phyloP scores from a whole-genome alignment of 441 rosid genomes.

The Raphanus hybrid region DNA sequence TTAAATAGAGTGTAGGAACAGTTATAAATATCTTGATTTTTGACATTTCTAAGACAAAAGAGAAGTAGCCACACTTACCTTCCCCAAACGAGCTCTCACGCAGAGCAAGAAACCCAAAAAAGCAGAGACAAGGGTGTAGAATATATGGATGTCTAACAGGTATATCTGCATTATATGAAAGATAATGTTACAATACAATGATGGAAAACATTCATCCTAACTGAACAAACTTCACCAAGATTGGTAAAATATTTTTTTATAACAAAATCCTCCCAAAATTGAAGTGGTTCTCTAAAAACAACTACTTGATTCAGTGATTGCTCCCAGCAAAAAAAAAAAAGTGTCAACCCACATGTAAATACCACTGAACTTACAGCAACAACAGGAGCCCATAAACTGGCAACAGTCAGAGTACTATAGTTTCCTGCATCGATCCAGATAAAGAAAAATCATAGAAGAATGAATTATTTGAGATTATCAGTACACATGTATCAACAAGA shows the following conservation, averaged over 20 bases:
- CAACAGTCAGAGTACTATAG: constrained; percentile 86
- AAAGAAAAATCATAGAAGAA: constrained; percentile 13
- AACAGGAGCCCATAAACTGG: constrained; percentile 92
- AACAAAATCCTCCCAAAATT: constrained; percentile 13
- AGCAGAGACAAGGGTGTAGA: constrained; percentile 88
- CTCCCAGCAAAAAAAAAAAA: constrained; percentile 15
- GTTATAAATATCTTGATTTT: constrained; percentile 1
- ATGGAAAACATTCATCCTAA: constrained; percentile 29
- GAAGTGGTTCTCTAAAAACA: constrained; percentile 21
- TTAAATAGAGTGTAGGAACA: constrained; percentile 22
- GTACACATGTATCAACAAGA: constrained; percentile 3
- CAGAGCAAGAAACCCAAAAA: constrained; percentile 93
- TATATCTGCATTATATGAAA: constrained; percentile 68
- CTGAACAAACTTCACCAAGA: constrained; percentile 27
- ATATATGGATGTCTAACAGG: constrained; percentile 80
- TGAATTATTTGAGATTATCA: constrained; percentile 9
- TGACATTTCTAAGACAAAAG: constrained; percentile 14
- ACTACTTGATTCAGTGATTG: constrained; percentile 24
- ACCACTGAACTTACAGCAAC: constrained; percentile 72
- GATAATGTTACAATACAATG: constrained; percentile 21
- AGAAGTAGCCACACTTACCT: constrained; percentile 55
- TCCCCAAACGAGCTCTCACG: constrained; percentile 96
- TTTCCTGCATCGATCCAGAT: constrained; percentile 80
- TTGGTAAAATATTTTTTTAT: constrained; percentile 11
- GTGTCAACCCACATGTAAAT: constrained; percentile 30